phyloP scores from a whole-genome alignment of 257 asterid species.

The Plantago elongata region DNA sequence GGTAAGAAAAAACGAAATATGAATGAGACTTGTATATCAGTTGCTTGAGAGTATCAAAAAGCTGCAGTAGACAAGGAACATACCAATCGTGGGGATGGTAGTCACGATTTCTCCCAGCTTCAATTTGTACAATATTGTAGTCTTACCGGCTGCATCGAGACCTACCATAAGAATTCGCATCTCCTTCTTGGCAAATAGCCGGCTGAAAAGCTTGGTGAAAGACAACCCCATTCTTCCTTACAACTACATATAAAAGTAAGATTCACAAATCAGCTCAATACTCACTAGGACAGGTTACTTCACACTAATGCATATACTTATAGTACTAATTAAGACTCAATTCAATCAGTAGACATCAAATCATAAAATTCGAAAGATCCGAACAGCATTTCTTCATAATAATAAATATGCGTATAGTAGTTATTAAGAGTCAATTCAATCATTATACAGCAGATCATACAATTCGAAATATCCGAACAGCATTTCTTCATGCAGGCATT shows the following conservation, averaged over 20 bases:
- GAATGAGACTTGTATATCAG: not conserved
- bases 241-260: not conserved
- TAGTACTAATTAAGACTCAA: too few relatives aligned
- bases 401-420: too few relatives aligned
- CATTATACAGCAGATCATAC: too few relatives aligned
- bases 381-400: too few relatives aligned
- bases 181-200: slow-evolving; percentile 14
- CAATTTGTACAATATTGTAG: slow-evolving; percentile 7
- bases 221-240: slow-evolving; percentile 2
- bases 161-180: slow-evolving; percentile 10
- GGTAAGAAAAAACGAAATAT: not conserved
- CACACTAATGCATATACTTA: too few relatives aligned
- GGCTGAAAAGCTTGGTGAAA: slow-evolving; percentile 13
- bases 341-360: too few relatives aligned
- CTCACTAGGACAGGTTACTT: too few relatives aligned
- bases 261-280: not conserved
- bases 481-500: too few relatives aligned
- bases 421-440: too few relatives aligned
- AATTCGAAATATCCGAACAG: too few relatives aligned
- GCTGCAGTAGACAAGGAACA: not conserved
- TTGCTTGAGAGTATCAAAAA: not conserved
- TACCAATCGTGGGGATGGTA: slow-evolving; percentile 8
- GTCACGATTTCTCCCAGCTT: slow-evolving; percentile 10
- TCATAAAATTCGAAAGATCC: too few relatives aligned
- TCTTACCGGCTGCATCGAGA: slow-evolving; percentile 13